Evolutionary conservation across 768 basidiomycete genomes (phyloP), one percentile per base, ranked within the genome.

Genomic region (Guyanaporus albipodus): DNA sequence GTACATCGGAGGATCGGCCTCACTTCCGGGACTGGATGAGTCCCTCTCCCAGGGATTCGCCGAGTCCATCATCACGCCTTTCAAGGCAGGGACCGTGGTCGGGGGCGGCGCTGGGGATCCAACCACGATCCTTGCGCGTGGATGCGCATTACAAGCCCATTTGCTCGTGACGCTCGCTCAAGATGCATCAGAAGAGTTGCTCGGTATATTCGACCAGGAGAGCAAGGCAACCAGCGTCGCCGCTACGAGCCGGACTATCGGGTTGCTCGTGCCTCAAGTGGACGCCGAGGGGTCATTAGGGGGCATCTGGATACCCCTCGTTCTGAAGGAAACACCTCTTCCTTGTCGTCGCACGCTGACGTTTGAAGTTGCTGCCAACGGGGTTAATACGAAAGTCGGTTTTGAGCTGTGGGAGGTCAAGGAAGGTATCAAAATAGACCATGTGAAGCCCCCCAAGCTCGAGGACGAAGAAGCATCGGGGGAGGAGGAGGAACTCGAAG

Each of bases 321-420:
- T 91, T 6, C 69, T 74, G n/a, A 77, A 77, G 49, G 85, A 88
- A 61, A 90, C 88, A 0, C 76, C 82, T 0, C 63, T 91, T 1
- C 89, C 89, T 22, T 80, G 77, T 22, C 70, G 88, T 33, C 67
- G 89, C 24, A 71, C 71, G 10, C 68, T 85, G 36, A 64, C 73
- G 15, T 73, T 89, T 50, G 80, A 83, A 28, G 79, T 82, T 21
- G 73, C 71, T 18, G 63, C 85, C 57, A 21, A 72, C 63, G 42
- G 66, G 56, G 33, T 69, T 59, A 55, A 41, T 12, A 42, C 43
- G 12, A 63, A 49, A 46, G 69, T 87, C 34, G 81, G 76, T 11
- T 75, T 84, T 42, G 89, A 91, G 63, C 67, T 91, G 22, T 88
- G 86, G 85, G 87, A 91, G 61, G 80, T 82, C 15, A 75, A 75